Conservation (phyloP, 129 eudicot genomes). For the Tanacetum coccineum region DNA sequence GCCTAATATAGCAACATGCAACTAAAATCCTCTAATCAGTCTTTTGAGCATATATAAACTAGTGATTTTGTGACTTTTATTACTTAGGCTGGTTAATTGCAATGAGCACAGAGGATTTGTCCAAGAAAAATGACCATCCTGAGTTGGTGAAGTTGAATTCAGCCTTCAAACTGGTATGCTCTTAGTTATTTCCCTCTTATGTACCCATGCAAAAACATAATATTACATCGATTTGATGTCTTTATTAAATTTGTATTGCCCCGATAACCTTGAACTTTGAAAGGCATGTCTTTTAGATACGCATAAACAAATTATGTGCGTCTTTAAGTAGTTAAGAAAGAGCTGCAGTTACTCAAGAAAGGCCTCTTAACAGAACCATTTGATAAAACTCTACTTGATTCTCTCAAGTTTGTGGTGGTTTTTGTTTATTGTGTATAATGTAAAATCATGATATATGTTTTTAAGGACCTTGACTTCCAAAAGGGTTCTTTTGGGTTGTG, state of each 20-base stretch:
- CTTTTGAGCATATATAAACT: not conserved
- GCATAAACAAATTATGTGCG: not conserved
- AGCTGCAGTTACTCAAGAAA: not conserved
- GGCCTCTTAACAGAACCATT: not conserved
- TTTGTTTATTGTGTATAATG: not conserved
- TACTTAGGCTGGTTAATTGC: conserved; percentile 39
- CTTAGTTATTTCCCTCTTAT: not conserved
- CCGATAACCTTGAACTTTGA: too few relatives aligned
- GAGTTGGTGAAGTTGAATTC: conserved; percentile 56
- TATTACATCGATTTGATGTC: not conserved
- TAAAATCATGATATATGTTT: not conserved
- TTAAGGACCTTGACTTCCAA: not conserved
- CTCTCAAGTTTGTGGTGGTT: not conserved
- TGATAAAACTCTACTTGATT: not conserved
- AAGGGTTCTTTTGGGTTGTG: not conserved
- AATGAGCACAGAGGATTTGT: conserved; percentile 38
- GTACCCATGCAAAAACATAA: not conserved
- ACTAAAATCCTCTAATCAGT: not conserved
- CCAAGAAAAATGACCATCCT: conserved; percentile 42
- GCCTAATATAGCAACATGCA: not conserved
- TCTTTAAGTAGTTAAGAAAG: not conserved
- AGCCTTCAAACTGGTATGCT: conserved; percentile 62
- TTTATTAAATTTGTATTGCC: too few relatives aligned
- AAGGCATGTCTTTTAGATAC: too few relatives aligned
- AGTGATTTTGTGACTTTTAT: not conserved